Evolutionary conservation across 495 filamentous ascomycete species (phyloP).

Genomic region (Podospora australis): DNA sequence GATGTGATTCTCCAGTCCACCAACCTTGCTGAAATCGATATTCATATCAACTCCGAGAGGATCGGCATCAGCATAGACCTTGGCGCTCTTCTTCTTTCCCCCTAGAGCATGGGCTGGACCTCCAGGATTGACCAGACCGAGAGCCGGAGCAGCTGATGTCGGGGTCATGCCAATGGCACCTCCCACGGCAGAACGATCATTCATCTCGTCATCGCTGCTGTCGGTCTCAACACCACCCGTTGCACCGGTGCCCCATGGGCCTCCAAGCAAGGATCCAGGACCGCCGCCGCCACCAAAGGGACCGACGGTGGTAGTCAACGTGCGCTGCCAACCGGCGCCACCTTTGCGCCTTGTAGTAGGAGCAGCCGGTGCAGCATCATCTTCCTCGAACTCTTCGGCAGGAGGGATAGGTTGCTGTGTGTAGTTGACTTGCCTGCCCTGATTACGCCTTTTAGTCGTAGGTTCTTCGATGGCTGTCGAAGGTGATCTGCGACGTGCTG

Average conservation of each 20-base stretch:
- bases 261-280: conserved; percentile 63
- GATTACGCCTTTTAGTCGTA: conserved; percentile 29
- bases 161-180: conserved; percentile 69
- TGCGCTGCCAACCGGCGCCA: conserved; percentile 61
- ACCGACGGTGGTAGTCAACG: conserved; percentile 76
- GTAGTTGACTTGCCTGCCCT: conserved; percentile 41
- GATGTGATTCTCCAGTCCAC: conserved; percentile 85
- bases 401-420: conserved; percentile 63
- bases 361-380: conserved; percentile 50
- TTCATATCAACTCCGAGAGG: conserved; percentile 85
- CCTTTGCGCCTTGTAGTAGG: conserved; percentile 60
- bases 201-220: conserved; percentile 88
- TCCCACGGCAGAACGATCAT: conserved; percentile 51
- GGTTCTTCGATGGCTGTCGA: conserved; percentile 51
- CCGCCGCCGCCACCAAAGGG: conserved; percentile 85
- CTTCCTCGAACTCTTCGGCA: conserved; percentile 61
- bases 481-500: conserved; percentile 49
- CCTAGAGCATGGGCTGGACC: conserved; percentile 38
- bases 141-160: conserved; percentile 54
- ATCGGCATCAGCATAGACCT: conserved; percentile 80
- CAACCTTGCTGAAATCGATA: conserved; percentile 88
- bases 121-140: conserved; percentile 21
- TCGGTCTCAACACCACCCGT: conserved; percentile 82
- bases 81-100: conserved; percentile 77
- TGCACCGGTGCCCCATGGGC: conserved; percentile 69